Evolutionary conservation across 176 grass and related monocot genomes (phyloP), one percentile per base, ranked within the genome.

Genomic region (Canna indica): DNA sequence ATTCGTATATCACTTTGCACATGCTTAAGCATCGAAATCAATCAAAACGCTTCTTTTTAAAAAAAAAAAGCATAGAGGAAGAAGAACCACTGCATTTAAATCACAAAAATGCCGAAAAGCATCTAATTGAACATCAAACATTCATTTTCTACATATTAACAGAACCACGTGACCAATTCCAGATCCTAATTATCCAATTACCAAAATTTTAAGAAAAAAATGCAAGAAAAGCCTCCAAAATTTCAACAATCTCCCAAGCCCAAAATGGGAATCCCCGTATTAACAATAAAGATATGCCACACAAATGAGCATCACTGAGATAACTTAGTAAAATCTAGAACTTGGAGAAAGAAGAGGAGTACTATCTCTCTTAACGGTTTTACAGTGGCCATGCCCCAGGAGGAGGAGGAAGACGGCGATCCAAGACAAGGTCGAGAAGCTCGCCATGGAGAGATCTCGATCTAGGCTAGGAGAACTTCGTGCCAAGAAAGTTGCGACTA

Each of bases 361-460:
- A 71, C 69, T 47, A 12, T 71, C 69, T 71, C 69, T 48, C 46
- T 71, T 71, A 17, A 71, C 31, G 29, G 69, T 71, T 71, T 53
- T 71, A 53, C 69, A 53, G 17, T n/a, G 69, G 25, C 29, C 45
- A 12, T 31, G 29, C 9, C 29, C 18, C 28, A 71, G 69, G 30
- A 71, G 46, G 26, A 69, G 41, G 15, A 69, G 26, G 42, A 25
- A 69, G 39, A 33, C 26, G 30, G 30, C 59, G 59, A 63, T 33
- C 59, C 3, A 33, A n/a, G 59, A 18, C 28, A 63, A 63, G 13
- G n/a, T 20, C 59, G 30, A 63, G 59, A 29, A 33, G 59, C 30
- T 63, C 30, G 59, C 59, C 59, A 63, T 63, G 3, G 59, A 34
- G 16, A 63, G 27, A 17, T 63, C 59, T 60, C 27, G 28, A 60